Percentiles rank a stretch among this genome's conserved stretches.
These are phyloP conservation scores for Lasiodiplodia sp. DNA, from an alignment of 2,329 filamentous ascomycete species.

Conservation along the genomic window DNA sequence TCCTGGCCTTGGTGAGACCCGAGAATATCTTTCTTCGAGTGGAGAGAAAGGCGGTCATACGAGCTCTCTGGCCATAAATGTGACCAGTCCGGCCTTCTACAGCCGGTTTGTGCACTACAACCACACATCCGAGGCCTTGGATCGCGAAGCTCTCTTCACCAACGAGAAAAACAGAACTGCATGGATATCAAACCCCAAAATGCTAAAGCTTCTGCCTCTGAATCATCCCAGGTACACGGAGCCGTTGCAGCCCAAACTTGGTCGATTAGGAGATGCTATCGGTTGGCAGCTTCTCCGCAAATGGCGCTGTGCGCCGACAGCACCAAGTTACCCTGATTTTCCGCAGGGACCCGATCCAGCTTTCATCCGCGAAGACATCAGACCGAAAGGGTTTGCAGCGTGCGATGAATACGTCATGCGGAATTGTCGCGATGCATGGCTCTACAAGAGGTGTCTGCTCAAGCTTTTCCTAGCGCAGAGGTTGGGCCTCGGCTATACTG, in stretches of 20 bases:
- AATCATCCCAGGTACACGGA: conserved; percentile 34
- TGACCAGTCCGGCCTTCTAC: conserved; percentile 73
- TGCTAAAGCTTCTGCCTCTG: conserved; percentile 48
- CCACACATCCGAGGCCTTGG: conserved; percentile 67
- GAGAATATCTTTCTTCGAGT: conserved; percentile 42
- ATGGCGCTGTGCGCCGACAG: conserved; percentile 50
- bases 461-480: conserved; percentile 54
- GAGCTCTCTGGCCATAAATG: conserved; percentile 61
- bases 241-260: neutral
- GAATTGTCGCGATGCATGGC: conserved; percentile 32
- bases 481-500: conserved; percentile 47
- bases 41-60: conserved; percentile 31
- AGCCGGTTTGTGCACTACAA: conserved; percentile 69
- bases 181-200: conserved; percentile 62
- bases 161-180: conserved; percentile 65
- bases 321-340: conserved; percentile 43
- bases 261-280: conserved; percentile 35
- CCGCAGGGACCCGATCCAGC: conserved; percentile 1
- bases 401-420: conserved; percentile 48
- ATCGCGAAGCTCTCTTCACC: conserved; percentile 61
- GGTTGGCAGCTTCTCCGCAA: conserved; percentile 49
- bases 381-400: conserved; percentile 46
- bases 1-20: conserved; percentile 46
- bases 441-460: conserved; percentile 48
- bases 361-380: conserved; percentile 46